A percentile compares a stretch with the other conserved stretches of the same genome.
Conservation (phyloP, 2,329 filamentous ascomycete genomes). For the Neofusicoccum umdonicola region DNA sequence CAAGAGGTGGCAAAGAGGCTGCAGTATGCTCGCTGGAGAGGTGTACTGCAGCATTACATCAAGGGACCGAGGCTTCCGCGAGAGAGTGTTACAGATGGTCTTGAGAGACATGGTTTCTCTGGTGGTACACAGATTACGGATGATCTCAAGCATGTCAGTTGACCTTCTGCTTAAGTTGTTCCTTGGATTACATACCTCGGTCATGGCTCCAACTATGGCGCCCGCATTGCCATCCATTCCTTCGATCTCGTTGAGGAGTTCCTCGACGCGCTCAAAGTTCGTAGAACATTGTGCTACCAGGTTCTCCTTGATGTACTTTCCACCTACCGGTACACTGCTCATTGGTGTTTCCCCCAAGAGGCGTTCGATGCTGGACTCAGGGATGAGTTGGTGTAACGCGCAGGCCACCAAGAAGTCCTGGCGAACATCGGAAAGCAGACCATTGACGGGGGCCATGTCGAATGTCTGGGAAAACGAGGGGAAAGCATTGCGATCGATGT, state of each 20-base stretch:
- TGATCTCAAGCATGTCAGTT: conserved; percentile 49
- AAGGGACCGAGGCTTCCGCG: conserved; percentile 66
- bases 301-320: conserved; percentile 73
- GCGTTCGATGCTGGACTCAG: conserved; percentile 71
- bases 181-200: conserved; percentile 34
- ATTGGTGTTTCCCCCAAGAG: conserved; percentile 83
- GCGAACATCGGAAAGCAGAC: conserved; percentile 64
- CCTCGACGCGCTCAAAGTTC: conserved; percentile 72
- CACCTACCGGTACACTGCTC: conserved; percentile 70
- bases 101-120: conserved; percentile 82
- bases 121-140: conserved; percentile 65
- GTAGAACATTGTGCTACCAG: conserved; percentile 75
- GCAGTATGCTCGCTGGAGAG: conserved; percentile 65
- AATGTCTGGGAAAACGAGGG: conserved; percentile 65
- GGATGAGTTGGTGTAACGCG: conserved; percentile 80
- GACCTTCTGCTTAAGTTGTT: background rate
- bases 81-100: conserved; percentile 68
- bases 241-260: conserved; percentile 77
- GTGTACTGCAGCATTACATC: conserved; percentile 77
- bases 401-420: conserved; percentile 89
- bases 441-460: conserved; percentile 53
- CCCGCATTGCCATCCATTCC: conserved; percentile 90
- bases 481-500: conserved; percentile 62
- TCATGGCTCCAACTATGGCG: conserved; percentile 70
- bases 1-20: conserved; percentile 70